Evolutionary conservation across 2,329 filamentous ascomycete genomes (phyloP).

Genomic region (Hypomyces perniciosus): DNA sequence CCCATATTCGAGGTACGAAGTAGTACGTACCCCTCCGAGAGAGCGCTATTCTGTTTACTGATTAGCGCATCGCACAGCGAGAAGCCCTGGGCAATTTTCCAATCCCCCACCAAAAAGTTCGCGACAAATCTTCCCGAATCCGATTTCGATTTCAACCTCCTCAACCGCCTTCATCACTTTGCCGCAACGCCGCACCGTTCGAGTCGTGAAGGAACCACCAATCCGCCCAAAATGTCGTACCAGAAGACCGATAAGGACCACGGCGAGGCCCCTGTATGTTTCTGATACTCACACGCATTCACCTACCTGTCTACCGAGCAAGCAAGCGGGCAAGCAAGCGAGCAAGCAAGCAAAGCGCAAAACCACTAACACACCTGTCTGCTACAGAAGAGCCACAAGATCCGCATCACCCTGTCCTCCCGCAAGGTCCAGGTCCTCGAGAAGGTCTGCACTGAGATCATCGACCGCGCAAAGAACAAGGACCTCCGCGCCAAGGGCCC

Average conservation of each 20-base stretch:
- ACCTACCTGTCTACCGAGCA: too few species aligned
- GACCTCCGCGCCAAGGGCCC: slow-evolving; percentile 97
- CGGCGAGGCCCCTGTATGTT: slow-evolving; percentile 75
- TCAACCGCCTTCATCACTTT: slow-evolving; percentile 65
- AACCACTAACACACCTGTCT: slow-evolving; percentile 12
- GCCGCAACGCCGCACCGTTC: slow-evolving; percentile 64
- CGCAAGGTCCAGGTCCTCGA: slow-evolving; percentile 94
- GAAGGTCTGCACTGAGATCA: slow-evolving; percentile 97
- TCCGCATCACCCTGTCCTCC: slow-evolving; percentile 94
- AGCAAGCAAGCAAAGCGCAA: background rate
- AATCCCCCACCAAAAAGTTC: slow-evolving; percentile 17
- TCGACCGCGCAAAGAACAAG: slow-evolving; percentile 98
- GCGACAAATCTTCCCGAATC: slow-evolving; percentile 15
- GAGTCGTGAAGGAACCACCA: slow-evolving; percentile 90
- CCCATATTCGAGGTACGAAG: too few species aligned
- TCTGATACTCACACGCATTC: background rate
- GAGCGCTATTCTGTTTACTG: background rate
- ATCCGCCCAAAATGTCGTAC: slow-evolving; percentile 75
- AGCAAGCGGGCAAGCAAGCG: too few species aligned
- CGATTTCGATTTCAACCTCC: slow-evolving; percentile 7
- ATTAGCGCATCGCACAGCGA: slow-evolving; percentile 18
- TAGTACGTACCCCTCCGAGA: background rate
- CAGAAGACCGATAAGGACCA: slow-evolving; percentile 93
- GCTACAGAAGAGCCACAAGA: slow-evolving; percentile 83
- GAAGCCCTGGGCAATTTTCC: slow-evolving; percentile 13